phyloP scores from a whole-genome alignment of 805 yeast genomes.

The Pichia paraexigua region DNA sequence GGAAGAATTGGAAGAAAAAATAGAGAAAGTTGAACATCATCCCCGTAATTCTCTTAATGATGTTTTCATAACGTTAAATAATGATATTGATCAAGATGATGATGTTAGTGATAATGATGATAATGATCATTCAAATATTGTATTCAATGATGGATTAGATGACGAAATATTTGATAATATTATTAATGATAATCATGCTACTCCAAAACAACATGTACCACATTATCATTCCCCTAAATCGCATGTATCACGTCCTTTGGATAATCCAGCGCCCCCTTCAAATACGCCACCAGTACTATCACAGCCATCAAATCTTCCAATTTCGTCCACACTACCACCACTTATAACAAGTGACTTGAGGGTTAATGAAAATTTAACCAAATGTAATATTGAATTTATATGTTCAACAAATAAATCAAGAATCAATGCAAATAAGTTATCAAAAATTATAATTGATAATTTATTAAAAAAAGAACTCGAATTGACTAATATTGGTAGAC shows the following conservation, averaged over 20 bases:
- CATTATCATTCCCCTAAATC: background rate
- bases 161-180: constrained; percentile 16
- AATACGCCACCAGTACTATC: background rate
- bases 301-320: background rate
- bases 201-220: background rate
- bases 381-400: constrained; percentile 3
- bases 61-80: background rate
- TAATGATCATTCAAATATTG: constrained; percentile 8
- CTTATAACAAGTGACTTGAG: background rate
- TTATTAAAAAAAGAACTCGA: background rate
- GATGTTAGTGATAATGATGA: constrained; percentile 4
- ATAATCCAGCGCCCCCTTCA: background rate
- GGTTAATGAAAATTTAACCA: background rate
- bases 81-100: constrained; percentile 4
- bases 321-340: too few species aligned
- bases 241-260: background rate
- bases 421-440: background rate
- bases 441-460: background rate
- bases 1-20: constrained; percentile 8
- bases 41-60: background rate
- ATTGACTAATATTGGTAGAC: constrained; percentile 40
- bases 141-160: constrained; percentile 10
- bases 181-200: constrained; percentile 2
- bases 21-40: background rate
- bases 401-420: constrained; percentile 1